Conservation (phyloP, 176 grass and related monocot species). For the Carex parvula region DNA sequence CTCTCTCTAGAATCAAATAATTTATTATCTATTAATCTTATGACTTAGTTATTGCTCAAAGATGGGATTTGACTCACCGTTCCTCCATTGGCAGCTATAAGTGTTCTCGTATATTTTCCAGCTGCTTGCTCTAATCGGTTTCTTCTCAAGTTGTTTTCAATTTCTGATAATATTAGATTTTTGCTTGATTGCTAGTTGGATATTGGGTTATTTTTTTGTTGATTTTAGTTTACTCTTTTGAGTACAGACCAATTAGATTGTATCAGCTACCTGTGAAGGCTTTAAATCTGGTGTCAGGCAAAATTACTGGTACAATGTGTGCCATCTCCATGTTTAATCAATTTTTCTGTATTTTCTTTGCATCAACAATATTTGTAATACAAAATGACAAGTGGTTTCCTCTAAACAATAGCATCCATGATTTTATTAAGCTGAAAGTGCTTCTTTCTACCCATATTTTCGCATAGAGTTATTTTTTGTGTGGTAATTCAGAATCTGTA, state of each 20-base stretch:
- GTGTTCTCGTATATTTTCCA: neutral
- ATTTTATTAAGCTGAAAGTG: neutral
- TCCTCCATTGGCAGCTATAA: slow-evolving; percentile 17
- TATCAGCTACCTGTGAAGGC: neutral
- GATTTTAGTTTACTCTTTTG: neutral
- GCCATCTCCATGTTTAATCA: neutral
- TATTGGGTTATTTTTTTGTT: neutral
- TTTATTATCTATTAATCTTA: slow-evolving; percentile 5
- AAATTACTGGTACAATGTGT: slow-evolving; percentile 15
- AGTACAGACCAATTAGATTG: neutral
- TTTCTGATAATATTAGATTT: neutral
- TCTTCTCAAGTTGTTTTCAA: neutral
- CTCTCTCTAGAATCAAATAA: slow-evolving; percentile 9
- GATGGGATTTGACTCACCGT: slow-evolving; percentile 6
- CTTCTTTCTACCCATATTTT: neutral
- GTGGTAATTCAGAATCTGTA: neutral
- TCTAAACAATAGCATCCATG: neutral
- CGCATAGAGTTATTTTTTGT: neutral
- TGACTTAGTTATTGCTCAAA: slow-evolving; percentile 26
- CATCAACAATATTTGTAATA: neutral
- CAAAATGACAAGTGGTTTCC: neutral
- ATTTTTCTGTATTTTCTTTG: neutral
- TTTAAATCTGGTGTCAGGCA: neutral
- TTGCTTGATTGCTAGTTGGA: slow-evolving; percentile 14
- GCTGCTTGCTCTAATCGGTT: neutral